Evolutionary conservation across 1,139 yeast genomes (phyloP), one percentile per base, ranked within the genome.

Genomic region (Candida neerlandica): DNA sequence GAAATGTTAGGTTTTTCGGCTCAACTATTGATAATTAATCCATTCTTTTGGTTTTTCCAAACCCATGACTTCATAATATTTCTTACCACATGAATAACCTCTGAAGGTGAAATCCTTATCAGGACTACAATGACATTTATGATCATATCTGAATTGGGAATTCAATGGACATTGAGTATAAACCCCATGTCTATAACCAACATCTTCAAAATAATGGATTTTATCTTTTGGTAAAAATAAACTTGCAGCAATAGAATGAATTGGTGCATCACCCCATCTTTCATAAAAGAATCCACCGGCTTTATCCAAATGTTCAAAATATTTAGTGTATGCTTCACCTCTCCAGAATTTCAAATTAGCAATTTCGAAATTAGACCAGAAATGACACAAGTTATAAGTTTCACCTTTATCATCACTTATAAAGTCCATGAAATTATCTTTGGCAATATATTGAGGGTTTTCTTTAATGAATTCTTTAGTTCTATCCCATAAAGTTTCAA

Each of bases 191-290:
- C 82, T 74, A 65, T 91, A 91, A 0, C 97, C 97, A 57, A 91
- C 86, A 61, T 91, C 97, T 55, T 97, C 71, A 69, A 91, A 91
- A 66, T 91, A 91, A 68, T 91, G 97, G 11, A 91, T 73, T 51
- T 90, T 89, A 5, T 80, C 71, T 2, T 84, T 64, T 48, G 85
- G 77, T 43, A 90, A 69, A 60, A 86, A 73, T 78, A 91, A 75
- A 0, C 89, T 95, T 5, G 87, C 79, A 0, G 94, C 97, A 21
- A 91, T 70, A 1, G 96, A 86, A 65, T 90, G 97, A 3, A 91
- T 84, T 0, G 97, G 96, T 0, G 97, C 97, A 73, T 91, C 97
- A 1, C 97, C 97, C 97, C 97, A 91, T 60, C 97, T 71, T 64
- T 91, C 97, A 47, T 78, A 77, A 76, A 84, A 89, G 62, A 91